Percentiles rank a stretch among this genome's conserved stretches.
Evolutionary conservation across 345 rosid genomes (phyloP).

Genomic region (Populus davidiana): DNA sequence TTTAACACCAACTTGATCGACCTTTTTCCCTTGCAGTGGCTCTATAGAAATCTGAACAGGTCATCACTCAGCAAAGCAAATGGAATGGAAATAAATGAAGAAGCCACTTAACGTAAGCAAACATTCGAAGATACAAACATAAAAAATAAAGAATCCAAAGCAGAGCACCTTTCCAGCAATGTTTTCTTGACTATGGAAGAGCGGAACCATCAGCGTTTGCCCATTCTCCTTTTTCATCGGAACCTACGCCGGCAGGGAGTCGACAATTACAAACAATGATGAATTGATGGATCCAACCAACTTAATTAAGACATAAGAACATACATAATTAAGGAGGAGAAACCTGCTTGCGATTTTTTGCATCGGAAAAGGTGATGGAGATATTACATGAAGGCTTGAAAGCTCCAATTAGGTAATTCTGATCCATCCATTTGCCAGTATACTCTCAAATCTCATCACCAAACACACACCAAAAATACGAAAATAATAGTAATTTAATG

Average conservation of each 20-base stretch:
- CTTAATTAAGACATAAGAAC: not conserved
- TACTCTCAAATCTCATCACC: not conserved
- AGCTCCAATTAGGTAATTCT: conserved; percentile 96
- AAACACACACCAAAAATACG: not conserved
- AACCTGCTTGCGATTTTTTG: conserved; percentile 84
- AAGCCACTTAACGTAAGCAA: no score
- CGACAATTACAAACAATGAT: not conserved
- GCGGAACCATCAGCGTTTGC: conserved; percentile 70
- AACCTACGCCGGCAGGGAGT: conserved; percentile 38
- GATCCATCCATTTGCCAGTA: not conserved
- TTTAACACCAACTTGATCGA: conserved; percentile 94
- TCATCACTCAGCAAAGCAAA: no score
- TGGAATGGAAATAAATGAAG: not conserved
- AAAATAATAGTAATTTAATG: not conserved
- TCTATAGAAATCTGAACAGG: conserved; percentile 60
- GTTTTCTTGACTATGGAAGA: conserved; percentile 94
- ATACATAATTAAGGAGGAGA: not conserved
- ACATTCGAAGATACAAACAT: not conserved
- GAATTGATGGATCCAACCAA: not conserved
- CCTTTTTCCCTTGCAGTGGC: conserved; percentile 86
- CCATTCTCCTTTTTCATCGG: conserved; percentile 95
- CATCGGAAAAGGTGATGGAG: conserved; percentile 70
- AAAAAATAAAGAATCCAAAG: not conserved
- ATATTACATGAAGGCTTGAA: conserved; percentile 88
- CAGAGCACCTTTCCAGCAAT: conserved; percentile 71